Base-by-base conservation (phyloP, 345 rosid genomes). In the Geranium rotundifolium region DNA sequence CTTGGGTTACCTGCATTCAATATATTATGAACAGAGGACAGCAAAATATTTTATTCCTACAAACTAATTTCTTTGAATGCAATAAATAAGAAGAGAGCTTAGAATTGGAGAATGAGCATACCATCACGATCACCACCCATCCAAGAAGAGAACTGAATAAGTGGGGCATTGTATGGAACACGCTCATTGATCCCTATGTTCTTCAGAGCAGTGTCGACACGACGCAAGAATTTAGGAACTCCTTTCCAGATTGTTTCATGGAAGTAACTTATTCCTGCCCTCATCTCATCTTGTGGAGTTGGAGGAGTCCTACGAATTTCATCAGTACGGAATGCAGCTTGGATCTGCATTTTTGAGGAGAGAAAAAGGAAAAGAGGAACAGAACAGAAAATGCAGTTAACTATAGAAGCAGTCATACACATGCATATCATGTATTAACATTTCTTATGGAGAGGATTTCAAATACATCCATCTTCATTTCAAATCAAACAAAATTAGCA, bases 121-220 rank as follows among this genome's bases (percentile, higher is more conserved):
- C 97, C 99, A 77, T 93, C 96, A 74, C 97, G 99, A 65, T 93
- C 97, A 8, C 99, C 99, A 6, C 99, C 99, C 99, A 93, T 93
- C 99, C 99, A 93, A 37, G 99, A 93, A 58, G 97, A 90, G 76
- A 93, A 93, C 23, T 93, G 97, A 68, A 93, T 93, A 20, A 93
- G 90, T 59, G 99, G 99, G 3, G 97, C 99, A 63, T 93, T 93
- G 73, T 93, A 93, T 50, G 99, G 99, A 73, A 93, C 83, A 29
- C 96, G 90, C 68, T 93, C 96, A 46, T 80, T 82, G 58, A 90
- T 88, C 61, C 99, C 99, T 29, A 93, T 82, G 79, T 86, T 93
- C 87, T 88, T 90, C 70, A 93, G 72, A 56, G 96, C 96, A 2
- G 97, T 93, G 78, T 93, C 99, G 60, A 93, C 86, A 67, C 97